Base-by-base conservation (phyloP, 1,284 basidiomycete species). In the Trichosporon inkin region DNA sequence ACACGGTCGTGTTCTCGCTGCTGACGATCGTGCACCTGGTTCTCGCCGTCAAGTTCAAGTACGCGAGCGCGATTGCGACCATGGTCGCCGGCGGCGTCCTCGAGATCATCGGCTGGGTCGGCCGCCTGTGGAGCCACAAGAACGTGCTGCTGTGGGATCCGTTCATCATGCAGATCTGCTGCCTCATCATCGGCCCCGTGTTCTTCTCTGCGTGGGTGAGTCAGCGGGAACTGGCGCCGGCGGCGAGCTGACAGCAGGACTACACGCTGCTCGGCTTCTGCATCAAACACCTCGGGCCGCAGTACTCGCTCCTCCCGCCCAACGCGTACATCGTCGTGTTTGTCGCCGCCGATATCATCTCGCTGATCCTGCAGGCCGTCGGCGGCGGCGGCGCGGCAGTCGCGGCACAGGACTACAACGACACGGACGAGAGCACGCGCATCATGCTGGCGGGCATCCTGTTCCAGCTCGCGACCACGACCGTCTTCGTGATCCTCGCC, bases 41-140 rank as follows among this genome's bases (percentile, higher is more conserved):
- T 6, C 82, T 85, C 67, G 80, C 82, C 0, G 57, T 81, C 6
- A 35, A 58, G 49, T 68, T 62, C 55, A 68, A 67, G 52, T 75
- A 81, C 53, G 85, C 83, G 82, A 84, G 81, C 74, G 70, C 84
- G 10, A 68, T 85, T 39, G 81, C 81, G 0, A 86, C 85, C 0
- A 79, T 81, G 8, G 73, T 81, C 16, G 68, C 83, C 0, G 81
- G 81, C 34, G 84, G 82, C 10, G n/a, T 80, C 1, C 71, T 81
- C 3, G 86, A 88, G 71, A 65, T 83, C 14, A 63, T 84, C 11
- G 74, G 74, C 2, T 75, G 73, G 71, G 62, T 68, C 0, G 74
- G 62, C 1, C 62, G 74, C 17, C 58, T 69, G 20, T 75, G 73
- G 73, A 68, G 64, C 14, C 44, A 39, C 39, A 52, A 68, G 52